These are phyloP conservation scores for Chytriomyces confervae DNA, from an alignment of 192 early-diverging fungal genomes.

Conservation along the genomic window DNA sequence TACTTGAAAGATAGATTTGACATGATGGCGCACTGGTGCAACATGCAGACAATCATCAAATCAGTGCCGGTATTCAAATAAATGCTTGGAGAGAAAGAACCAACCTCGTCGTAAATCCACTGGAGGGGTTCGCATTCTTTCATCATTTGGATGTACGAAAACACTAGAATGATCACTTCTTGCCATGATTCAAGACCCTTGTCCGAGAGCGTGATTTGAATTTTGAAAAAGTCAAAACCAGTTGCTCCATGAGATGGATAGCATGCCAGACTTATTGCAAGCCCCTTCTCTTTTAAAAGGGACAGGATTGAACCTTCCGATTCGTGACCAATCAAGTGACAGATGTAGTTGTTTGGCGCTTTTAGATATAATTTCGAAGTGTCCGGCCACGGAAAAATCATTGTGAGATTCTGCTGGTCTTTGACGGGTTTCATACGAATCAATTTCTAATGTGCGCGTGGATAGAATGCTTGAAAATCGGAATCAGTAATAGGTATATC, in stretches of 20 bases:
- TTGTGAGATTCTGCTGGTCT: slow-evolving; percentile 73
- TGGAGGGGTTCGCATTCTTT: slow-evolving; percentile 66
- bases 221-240: slow-evolving; percentile 82
- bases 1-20: slow-evolving; percentile 50
- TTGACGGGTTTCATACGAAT: slow-evolving; percentile 65
- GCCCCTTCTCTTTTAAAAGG: slow-evolving; percentile 82
- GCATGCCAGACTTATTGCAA: slow-evolving; percentile 78
- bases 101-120: slow-evolving; percentile 83
- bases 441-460: slow-evolving; percentile 58
- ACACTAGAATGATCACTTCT: slow-evolving; percentile 78
- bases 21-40: slow-evolving; percentile 43
- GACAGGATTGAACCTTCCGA: slow-evolving; percentile 85
- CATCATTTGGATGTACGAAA: slow-evolving; percentile 88
- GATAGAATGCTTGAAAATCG: background rate
- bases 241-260: slow-evolving; percentile 66
- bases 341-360: slow-evolving; percentile 77
- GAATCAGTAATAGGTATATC: background rate
- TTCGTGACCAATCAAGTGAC: slow-evolving; percentile 94
- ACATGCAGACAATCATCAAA: background rate
- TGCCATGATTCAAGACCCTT: slow-evolving; percentile 76
- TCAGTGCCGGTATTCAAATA: background rate
- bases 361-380: slow-evolving; percentile 55
- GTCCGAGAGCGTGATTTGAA: slow-evolving; percentile 83
- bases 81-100: background rate
- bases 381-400: slow-evolving; percentile 89